Evolutionary conservation across 208 protist species (phyloP), one percentile per base, ranked within the genome.

Genomic region (Strigomonas galati): DNA sequence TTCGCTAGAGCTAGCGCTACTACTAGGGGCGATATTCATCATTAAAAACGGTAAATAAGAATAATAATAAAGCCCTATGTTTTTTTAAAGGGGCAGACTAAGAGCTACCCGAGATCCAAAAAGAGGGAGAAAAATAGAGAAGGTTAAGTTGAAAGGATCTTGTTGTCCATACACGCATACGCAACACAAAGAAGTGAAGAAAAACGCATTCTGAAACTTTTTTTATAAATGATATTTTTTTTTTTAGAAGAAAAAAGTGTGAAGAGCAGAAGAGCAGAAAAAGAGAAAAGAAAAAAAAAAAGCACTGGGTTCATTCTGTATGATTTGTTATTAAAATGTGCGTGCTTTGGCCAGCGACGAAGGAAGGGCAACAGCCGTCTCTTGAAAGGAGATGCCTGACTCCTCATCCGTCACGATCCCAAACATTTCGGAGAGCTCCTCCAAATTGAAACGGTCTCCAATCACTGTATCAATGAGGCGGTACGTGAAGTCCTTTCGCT

Each of bases 331-430:
- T 67, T 60, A 6, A 46, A 37, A 71, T 2, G 15, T 30, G 1
- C 7, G 60, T 55, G 30, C 24, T 61, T 32, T 27, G 17, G 12
- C 17, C 37, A 72, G 61, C 31, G 70, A 32, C 9, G 12, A 37
- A n/a, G 88, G 79, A 14, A 95, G 53, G 44, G 66, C 24, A 6
- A 95, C 70, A 5, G 76, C 75, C 30, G 79, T 80, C 0, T 65
- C 68, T 14, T 70, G 60, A 1, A 92, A 74, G 7, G 84, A 92
- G 2, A 86, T 71, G 15, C 78, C 79, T 3, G 59, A 76, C 32
- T 90, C 77, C 10, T 79, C 67, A 60, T 95, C 89, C 5, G 82
- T 87, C 31, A 73, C 74, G 52, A 88, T 74, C 4, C 84, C 85
- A 58, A 95, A 79, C 54, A 84, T 49, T 23, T 79, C 75, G 3